Evolutionary conservation across 768 basidiomycete species (phyloP), one percentile per base, ranked within the genome.

Genomic region (Dendrothele bispora): DNA sequence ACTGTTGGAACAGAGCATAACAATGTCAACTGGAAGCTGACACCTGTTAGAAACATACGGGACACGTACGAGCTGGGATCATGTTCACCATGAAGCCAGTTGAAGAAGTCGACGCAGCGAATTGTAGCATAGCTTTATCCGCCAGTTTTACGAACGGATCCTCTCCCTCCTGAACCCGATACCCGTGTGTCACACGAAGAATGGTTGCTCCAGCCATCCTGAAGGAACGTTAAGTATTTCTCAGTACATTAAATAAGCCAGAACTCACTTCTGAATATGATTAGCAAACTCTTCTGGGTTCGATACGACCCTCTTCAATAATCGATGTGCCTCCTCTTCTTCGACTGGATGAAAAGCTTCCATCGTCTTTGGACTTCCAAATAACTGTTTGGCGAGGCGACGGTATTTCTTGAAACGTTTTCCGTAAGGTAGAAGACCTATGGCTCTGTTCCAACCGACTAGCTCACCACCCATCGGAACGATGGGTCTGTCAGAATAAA

Each of bases 81-180:
- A 79, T 55, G 43, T 82, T 77, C n/a, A 83, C 79, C 39, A 74
- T 49, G 48, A 69, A 74, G 2, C 61, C 68, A 7, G 71, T 71
- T 18, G 72, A 77, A 5, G 74, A 70, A 0, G 69, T 68, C n/a
- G n/a, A n/a, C n/a, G n/a, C n/a, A n/a, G n/a, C n/a, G n/a, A n/a
- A n/a, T n/a, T n/a, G n/a, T n/a, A n/a, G n/a, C n/a, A n/a, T n/a
- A n/a, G n/a, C n/a, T 53, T 72, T 55, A 44, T 74, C 68, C 1
- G 70, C 71, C 20, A 71, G 53, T 7, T 55, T 51, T 7, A 77
- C 62, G 29, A 75, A 65, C 2, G 68, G 69, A 53, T 75, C 73
- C 18, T 65, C 51, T 3, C 65, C 55, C 27, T 67, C 70, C 26
- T 64, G 53, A 29, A 74, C 64, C 30, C 64, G 56, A 49, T 74